A percentile compares a stretch with the other conserved stretches of the same genome.
Conservation (phyloP, 2,329 filamentous ascomycete genomes). For the Daldinia sp. region DNA sequence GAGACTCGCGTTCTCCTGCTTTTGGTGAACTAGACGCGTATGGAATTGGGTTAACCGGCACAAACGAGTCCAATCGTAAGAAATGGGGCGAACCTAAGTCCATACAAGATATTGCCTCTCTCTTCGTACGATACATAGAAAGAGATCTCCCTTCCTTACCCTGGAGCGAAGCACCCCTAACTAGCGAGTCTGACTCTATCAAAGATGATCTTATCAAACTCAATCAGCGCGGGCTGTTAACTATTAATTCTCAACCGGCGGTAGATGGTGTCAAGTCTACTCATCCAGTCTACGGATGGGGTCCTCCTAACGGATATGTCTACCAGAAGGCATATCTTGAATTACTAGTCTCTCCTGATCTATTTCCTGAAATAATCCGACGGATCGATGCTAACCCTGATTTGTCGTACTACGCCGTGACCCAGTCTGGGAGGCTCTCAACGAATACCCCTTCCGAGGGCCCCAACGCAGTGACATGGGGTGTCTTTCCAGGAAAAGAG, state of each 20-base stretch:
- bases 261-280: conserved; percentile 90
- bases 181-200: conserved; percentile 81
- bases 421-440: conserved; percentile 79
- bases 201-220: conserved; percentile 79
- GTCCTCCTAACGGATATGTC: conserved; percentile 92
- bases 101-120: conserved; percentile 78
- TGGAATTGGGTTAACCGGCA: conserved; percentile 90
- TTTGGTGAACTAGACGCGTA: conserved; percentile 96
- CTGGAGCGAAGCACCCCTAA: conserved; percentile 92
- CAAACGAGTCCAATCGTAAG: conserved; percentile 94
- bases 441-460: conserved; percentile 87
- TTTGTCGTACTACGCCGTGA: conserved; percentile 94
- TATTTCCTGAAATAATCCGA: conserved; percentile 78
- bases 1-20: conserved; percentile 93
- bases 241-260: conserved; percentile 96
- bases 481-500: conserved; percentile 97
- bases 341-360: conserved; percentile 81
- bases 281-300: conserved; percentile 90
- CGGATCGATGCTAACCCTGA: conserved; percentile 81
- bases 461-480: conserved; percentile 99
- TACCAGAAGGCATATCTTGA: conserved; percentile 99
- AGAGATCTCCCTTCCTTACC: conserved; percentile 83
- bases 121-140: conserved; percentile 87
- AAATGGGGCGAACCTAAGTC: conserved; percentile 89
- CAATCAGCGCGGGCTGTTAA: conserved; percentile 87